Evolutionary conservation across 495 filamentous ascomycete species (phyloP).

Genomic region (Clavariopsis aquatica): DNA sequence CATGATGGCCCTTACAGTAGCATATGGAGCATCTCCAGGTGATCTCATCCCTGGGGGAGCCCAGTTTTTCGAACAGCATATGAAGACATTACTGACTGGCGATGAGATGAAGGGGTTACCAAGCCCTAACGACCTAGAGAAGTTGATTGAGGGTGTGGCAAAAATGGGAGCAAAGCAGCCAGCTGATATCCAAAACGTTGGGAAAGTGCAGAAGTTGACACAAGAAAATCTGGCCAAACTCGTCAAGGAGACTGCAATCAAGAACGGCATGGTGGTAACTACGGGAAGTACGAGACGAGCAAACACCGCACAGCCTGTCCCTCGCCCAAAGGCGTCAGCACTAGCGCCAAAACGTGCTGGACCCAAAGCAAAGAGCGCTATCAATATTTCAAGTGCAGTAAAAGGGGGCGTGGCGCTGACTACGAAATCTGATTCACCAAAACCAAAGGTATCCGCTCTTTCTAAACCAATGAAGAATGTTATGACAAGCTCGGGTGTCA

Average conservation of each 20-base stretch:
- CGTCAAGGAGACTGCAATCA: constrained; percentile 37
- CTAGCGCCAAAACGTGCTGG: constrained; percentile 2
- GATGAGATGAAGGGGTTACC: constrained; percentile 33
- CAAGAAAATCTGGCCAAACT: constrained; percentile 36
- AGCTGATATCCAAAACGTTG: constrained; percentile 12
- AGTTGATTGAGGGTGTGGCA: constrained; percentile 33
- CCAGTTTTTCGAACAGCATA: constrained; percentile 31
- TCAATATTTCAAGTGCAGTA: constrained; percentile 3
- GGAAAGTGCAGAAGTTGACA: constrained; percentile 31
- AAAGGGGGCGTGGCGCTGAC: constrained; percentile 11
- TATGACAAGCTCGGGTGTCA: constrained; percentile 33
- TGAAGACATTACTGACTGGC: constrained; percentile 26
- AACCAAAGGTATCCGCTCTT: constrained; percentile 13
- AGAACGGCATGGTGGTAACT: constrained; percentile 32
- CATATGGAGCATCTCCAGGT: constrained; percentile 38
- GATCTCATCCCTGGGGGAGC: constrained; percentile 35
- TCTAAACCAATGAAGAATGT: constrained; percentile 21
- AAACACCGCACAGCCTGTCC: constrained; percentile 18
- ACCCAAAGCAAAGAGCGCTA: constrained; percentile 25
- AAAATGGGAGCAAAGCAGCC: constrained; percentile 24
- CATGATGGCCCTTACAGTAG: constrained; percentile 39
- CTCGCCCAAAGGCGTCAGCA: background rate
- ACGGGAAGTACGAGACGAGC: constrained; percentile 20
- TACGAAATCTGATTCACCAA: background rate
- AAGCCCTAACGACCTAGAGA: constrained; percentile 33